A percentile compares a stretch with the other conserved stretches of the same genome.
Conservation (phyloP, 306 rosid species). For the Prunus salicina region DNA sequence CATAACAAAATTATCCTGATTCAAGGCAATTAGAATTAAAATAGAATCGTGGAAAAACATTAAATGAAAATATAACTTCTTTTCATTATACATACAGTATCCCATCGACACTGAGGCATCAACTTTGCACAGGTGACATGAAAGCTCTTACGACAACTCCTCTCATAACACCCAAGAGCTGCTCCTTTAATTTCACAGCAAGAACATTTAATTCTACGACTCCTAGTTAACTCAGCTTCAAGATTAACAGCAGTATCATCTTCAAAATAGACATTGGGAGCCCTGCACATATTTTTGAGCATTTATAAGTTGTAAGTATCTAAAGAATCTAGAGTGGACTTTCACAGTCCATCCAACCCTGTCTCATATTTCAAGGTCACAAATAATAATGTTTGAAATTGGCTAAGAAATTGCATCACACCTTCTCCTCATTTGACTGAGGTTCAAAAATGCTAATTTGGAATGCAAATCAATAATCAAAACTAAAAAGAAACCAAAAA, state of each 20-base stretch:
- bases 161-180: conserved; percentile 82
- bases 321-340: not conserved
- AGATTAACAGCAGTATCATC: conserved; percentile 72
- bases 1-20: conserved; percentile 84
- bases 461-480: no score
- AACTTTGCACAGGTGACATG: conserved; percentile 82
- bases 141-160: conserved; percentile 87
- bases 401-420: no score
- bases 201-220: conserved; percentile 78
- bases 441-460: no score
- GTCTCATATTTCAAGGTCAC: no score
- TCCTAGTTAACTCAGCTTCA: conserved; percentile 83
- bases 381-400: no score
- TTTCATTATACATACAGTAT: conserved; percentile 45
- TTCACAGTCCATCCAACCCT: not conserved
- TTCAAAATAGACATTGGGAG: conserved; percentile 87
- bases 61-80: conserved; percentile 1
- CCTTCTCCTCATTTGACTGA: no score
- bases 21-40: conserved; percentile 5
- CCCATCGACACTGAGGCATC: conserved; percentile 91
- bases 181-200: conserved; percentile 90
- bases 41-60: not conserved
- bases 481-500: no score
- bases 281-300: conserved; percentile 51
- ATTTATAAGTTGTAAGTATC: conserved; percentile 7